Conservation (phyloP, 2,329 filamentous ascomycete genomes). For the Botrytis sinoallii region DNA sequence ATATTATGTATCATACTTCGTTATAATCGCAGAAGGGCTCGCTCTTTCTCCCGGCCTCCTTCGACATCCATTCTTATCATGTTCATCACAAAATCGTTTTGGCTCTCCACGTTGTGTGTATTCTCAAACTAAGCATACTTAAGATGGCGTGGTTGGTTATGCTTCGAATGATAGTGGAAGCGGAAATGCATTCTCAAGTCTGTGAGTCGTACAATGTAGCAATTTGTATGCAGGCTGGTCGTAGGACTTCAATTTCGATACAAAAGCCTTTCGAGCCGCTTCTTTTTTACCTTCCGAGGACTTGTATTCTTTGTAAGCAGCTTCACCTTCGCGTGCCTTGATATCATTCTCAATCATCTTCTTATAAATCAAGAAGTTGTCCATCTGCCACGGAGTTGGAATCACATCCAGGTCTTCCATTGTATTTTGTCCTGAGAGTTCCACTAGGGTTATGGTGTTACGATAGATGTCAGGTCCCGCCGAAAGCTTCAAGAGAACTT, state of each 20-base stretch:
- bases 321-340: slow-evolving; percentile 41
- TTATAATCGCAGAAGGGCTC: not conserved
- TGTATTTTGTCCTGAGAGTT: slow-evolving; percentile 42
- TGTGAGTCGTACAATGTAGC: slow-evolving; percentile 2
- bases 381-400: slow-evolving; percentile 53
- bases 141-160: not conserved
- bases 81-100: not conserved
- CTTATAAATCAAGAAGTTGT: slow-evolving; percentile 54
- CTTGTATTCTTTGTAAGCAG: slow-evolving; percentile 33
- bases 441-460: slow-evolving; percentile 48
- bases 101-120: not conserved
- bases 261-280: slow-evolving; percentile 14
- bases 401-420: slow-evolving; percentile 43
- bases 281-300: slow-evolving; percentile 23
- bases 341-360: slow-evolving; percentile 43
- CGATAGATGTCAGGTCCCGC: slow-evolving; percentile 44
- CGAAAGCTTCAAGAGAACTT: slow-evolving; percentile 36
- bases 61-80: not conserved
- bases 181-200: slow-evolving; percentile 16
- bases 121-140: not conserved
- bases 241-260: slow-evolving; percentile 19
- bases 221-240: slow-evolving; percentile 1
- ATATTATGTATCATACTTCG: not conserved
- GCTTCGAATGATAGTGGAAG: slow-evolving; percentile 6
- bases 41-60: not conserved